phyloP scores from a whole-genome alignment of 2,329 filamentous ascomycete genomes.

The Penicillium sp. region DNA sequence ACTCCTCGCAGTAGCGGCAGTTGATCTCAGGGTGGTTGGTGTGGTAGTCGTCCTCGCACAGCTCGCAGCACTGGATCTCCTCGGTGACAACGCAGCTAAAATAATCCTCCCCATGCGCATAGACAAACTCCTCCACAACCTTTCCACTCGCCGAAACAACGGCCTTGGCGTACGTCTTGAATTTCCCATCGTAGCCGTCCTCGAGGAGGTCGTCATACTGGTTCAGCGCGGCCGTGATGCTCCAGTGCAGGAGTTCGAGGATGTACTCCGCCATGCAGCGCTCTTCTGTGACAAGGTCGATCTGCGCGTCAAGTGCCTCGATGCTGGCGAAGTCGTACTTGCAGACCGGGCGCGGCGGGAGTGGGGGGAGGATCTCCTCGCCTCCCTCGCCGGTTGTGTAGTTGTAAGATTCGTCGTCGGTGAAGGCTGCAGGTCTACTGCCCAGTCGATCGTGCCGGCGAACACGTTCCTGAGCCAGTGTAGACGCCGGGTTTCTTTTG shows the following conservation, averaged over 20 bases:
- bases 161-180: constrained; percentile 4
- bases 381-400: not conserved
- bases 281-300: not conserved
- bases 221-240: not conserved
- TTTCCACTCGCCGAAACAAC: not conserved
- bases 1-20: constrained; percentile 8
- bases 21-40: not conserved
- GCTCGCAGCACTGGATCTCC: not conserved
- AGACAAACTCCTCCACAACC: not conserved
- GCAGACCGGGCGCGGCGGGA: not conserved
- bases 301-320: not conserved
- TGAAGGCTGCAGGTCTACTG: no score
- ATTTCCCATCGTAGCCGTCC: constrained; percentile 5
- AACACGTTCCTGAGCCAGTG: no score
- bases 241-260: not conserved
- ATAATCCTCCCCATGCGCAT: not conserved
- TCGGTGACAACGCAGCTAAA: constrained; percentile 9
- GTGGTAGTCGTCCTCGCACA: not conserved
- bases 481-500: no score
- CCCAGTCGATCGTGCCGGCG: no score
- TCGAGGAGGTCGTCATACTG: not conserved
- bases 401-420: no score
- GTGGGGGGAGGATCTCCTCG: no score
- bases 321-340: not conserved
- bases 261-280: not conserved